Evolutionary conservation across 805 yeast genomes (phyloP), one percentile per base, ranked within the genome.

Genomic region (Metschnikowia borealis): DNA sequence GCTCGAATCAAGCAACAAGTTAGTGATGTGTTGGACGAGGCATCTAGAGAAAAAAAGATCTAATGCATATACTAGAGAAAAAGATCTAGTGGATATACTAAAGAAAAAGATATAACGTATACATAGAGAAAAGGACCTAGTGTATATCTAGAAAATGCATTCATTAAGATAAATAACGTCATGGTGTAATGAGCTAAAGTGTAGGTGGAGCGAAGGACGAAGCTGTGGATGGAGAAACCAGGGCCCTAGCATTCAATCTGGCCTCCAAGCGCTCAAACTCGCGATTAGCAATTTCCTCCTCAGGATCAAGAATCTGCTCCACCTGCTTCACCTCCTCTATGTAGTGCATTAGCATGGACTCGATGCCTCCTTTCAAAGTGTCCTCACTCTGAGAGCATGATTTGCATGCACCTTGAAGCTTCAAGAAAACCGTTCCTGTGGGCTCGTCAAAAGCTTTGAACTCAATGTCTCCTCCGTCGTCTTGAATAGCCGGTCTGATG

Each of bases 381-480:
- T 90, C 94, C 55, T 89, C 89, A 62, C 96, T 86, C 6, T 90
- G 78, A 3, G 96, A 89, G 61, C 99, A 94, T 1, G 95, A 81
- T 48, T 96, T 85, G 70, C 99, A 94, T 6, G 99, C 98, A 44
- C 99, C 99, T 60, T 89, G 91, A 42, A 94, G 74, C 65, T 87
- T 89, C 59, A 94, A 80, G 65, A 82, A 87, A 6, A 95, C 98
- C 13, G 86, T 83, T 1, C 99, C 99, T 0, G 86, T 78, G 51
- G 85, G 88, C 55, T 86, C 89, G 50, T 88, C 89, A 64, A 88
- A 91, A 5, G 89, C 94, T 52, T 87, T 79, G 66, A 83, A 95
- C 60, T 89, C 91, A 54, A 94, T 84, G 63, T 94, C 98, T 33
- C 99, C 99, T 54, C 99, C 99, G 62, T 94, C 99, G 62, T 94